phyloP scores from a whole-genome alignment of 768 basidiomycete genomes.

The Xerocomellus dryophilus region DNA sequence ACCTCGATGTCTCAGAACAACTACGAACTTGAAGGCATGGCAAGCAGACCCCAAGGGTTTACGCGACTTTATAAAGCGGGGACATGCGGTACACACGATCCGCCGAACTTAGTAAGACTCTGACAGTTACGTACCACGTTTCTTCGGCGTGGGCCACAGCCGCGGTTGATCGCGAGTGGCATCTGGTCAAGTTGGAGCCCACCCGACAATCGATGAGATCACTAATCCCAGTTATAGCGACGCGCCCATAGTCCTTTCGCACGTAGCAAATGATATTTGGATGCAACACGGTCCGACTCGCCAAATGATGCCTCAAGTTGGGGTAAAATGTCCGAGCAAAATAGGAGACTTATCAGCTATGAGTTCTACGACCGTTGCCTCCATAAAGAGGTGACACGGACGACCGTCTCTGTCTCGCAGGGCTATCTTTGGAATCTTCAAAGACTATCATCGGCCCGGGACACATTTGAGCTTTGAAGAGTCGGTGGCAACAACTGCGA shows the following conservation, averaged over 20 bases:
- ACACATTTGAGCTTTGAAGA: background rate
- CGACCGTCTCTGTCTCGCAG: background rate
- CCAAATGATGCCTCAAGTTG: no score
- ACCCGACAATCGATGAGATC: background rate
- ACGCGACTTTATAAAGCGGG: constrained; percentile 23
- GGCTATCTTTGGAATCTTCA: constrained; percentile 9
- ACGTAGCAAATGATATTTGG: background rate
- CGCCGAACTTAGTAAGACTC: constrained; percentile 6
- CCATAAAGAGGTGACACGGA: constrained; percentile 2
- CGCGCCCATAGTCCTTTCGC: background rate
- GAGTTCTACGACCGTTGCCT: background rate
- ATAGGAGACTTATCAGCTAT: background rate
- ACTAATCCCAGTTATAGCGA: background rate
- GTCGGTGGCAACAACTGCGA: background rate
- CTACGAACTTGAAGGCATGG: constrained; percentile 8
- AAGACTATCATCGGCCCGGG: background rate
- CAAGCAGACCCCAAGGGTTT: background rate
- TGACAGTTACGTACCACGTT: constrained; percentile 21
- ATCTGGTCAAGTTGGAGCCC: no score
- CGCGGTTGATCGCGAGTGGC: no score
- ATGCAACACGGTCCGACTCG: background rate
- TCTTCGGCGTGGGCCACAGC: background rate
- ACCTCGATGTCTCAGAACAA: background rate
- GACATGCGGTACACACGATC: constrained; percentile 22
- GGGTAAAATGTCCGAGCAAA: no score